A percentile compares a stretch with the other conserved stretches of the same genome.
phyloP scores from a whole-genome alignment of 768 basidiomycete genomes.

The Russula brevipes region DNA sequence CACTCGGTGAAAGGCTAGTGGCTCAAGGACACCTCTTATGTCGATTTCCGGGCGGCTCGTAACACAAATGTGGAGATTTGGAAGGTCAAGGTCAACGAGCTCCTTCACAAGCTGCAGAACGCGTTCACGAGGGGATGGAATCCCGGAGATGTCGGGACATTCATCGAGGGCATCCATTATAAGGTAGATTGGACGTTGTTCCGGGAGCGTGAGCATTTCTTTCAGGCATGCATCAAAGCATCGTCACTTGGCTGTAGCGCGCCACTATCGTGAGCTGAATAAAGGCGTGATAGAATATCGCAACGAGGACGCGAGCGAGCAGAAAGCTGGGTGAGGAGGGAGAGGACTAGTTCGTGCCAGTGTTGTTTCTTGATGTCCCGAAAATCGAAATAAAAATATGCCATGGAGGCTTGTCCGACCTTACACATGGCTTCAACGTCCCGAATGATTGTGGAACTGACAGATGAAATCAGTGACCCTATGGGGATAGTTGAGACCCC shows the following conservation, averaged over 20 bases:
- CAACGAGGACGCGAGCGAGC: not conserved
- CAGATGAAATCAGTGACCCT: not conserved
- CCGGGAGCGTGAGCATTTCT: not conserved
- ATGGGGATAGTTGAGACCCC: not conserved
- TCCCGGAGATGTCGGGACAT: not conserved
- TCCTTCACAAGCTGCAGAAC: slow-evolving; percentile 1
- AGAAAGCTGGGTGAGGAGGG: slow-evolving; percentile 3
- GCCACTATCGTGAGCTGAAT: not conserved
- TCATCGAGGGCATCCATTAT: slow-evolving; percentile 10
- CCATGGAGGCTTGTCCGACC: not conserved
- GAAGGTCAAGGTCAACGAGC: not conserved
- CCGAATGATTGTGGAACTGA: slow-evolving; percentile 5
- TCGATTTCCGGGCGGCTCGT: slow-evolving; percentile 5
- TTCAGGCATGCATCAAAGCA: not conserved
- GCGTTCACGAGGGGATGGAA: not conserved
- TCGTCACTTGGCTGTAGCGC: not conserved
- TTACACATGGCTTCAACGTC: not conserved
- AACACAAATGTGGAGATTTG: not conserved
- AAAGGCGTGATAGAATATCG: not conserved
- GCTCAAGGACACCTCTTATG: not conserved
- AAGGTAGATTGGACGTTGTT: not conserved
- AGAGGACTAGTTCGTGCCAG: not conserved
- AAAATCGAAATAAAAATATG: slow-evolving; percentile 1
- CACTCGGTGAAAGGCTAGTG: not conserved
- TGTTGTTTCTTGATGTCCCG: not conserved